A percentile compares a stretch with the other conserved stretches of the same genome.
Conservation (phyloP, 1,284 basidiomycete genomes). For the Thelephora terrestris region DNA sequence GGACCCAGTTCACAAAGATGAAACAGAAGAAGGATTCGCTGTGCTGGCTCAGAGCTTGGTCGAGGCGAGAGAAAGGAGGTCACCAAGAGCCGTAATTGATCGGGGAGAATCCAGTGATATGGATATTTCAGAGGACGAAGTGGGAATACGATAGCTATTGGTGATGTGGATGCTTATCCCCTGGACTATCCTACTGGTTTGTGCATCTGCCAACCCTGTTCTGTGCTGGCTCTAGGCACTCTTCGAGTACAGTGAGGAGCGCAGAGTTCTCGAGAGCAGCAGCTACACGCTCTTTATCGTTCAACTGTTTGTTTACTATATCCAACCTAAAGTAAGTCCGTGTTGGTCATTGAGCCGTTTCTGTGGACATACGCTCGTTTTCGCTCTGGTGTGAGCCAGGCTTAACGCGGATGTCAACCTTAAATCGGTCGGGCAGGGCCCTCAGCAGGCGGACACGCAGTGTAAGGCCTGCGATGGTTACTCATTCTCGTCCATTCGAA, state of each 20-base stretch:
- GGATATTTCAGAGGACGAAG: not conserved
- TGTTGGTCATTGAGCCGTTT: not conserved
- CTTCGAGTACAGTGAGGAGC: constrained; percentile 82
- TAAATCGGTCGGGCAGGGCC: constrained; percentile 86
- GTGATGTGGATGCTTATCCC: not conserved
- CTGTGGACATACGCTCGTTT: constrained; percentile 53
- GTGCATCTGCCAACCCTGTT: not conserved
- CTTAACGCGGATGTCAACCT: constrained; percentile 90
- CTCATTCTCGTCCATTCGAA: not conserved
- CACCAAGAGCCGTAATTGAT: constrained; percentile 5
- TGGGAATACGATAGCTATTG: not conserved
- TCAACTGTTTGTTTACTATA: constrained; percentile 97
- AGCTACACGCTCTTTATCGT: constrained; percentile 97
- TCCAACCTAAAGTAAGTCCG: not conserved
- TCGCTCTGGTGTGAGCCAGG: constrained; percentile 95
- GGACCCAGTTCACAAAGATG: constrained; percentile 18
- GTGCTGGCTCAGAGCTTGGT: constrained; percentile 19
- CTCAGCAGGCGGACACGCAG: constrained; percentile 88
- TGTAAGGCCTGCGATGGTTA: constrained; percentile 58
- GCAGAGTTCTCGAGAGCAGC: constrained; percentile 92
- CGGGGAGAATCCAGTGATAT: not conserved
- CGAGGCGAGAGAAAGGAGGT: constrained; percentile 11
- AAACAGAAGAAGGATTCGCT: constrained; percentile 31
- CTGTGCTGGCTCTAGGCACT: constrained; percentile 55
- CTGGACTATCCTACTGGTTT: not conserved